Conservation (phyloP, 495 filamentous ascomycete species). For the Lentithecium fluviatile region DNA sequence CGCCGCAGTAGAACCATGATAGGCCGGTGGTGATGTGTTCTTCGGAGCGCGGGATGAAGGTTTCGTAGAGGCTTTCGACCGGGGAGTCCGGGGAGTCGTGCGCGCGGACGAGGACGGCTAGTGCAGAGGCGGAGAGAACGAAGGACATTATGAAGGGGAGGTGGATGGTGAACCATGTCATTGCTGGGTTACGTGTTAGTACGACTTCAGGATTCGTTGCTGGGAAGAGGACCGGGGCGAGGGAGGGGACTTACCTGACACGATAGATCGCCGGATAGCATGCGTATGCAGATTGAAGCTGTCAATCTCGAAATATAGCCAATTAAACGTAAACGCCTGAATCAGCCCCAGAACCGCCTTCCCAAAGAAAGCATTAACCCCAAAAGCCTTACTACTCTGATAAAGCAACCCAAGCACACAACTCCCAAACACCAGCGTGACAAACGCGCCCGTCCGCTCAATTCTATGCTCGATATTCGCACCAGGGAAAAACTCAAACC, state of each 20-base stretch:
- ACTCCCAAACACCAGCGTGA: conserved; percentile 61
- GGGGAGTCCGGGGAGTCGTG: conserved; percentile 50
- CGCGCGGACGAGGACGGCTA: conserved; percentile 55
- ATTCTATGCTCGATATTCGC: conserved; percentile 60
- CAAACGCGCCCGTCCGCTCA: conserved; percentile 60
- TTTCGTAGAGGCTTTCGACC: conserved; percentile 47
- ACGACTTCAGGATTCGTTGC: neutral
- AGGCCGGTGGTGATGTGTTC: conserved; percentile 48
- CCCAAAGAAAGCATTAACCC: conserved; percentile 59
- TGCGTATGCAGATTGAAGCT: conserved; percentile 53
- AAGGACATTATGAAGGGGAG: conserved; percentile 60
- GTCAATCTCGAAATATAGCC: conserved; percentile 65
- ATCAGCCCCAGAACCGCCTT: conserved; percentile 58
- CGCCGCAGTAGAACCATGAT: conserved; percentile 60
- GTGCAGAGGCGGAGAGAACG: conserved; percentile 53
- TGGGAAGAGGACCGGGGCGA: neutral
- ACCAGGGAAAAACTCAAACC: conserved; percentile 57
- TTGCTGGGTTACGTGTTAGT: conserved; percentile 31
- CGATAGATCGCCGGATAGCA: conserved; percentile 53
- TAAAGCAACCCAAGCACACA: conserved; percentile 58
- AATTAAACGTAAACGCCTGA: conserved; percentile 62
- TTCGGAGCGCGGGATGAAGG: conserved; percentile 47
- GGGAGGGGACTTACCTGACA: conserved; percentile 39
- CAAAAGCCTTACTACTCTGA: conserved; percentile 50
- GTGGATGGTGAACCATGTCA: conserved; percentile 48